phyloP scores from a whole-genome alignment of 169 alveolate species.

The Plasmodium gallinaceum region DNA sequence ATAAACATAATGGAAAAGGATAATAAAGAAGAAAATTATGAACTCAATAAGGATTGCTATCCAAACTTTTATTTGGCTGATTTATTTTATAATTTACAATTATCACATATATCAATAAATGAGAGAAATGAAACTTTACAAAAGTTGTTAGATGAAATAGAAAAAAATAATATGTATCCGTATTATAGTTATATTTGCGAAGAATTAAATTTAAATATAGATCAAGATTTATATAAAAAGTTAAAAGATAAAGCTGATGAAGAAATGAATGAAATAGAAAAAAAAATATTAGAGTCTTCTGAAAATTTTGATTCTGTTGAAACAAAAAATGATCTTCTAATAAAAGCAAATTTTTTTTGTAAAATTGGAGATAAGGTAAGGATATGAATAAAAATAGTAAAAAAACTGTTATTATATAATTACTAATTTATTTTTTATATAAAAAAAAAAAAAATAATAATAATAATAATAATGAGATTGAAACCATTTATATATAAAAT shows the following conservation, averaged over 20 bases:
- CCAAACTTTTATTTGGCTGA: slow-evolving; percentile 65
- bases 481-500: no score
- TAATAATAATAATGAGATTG: no score
- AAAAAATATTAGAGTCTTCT: slow-evolving; percentile 90
- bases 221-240: slow-evolving; percentile 73
- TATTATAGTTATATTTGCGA: slow-evolving; percentile 79
- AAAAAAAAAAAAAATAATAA: no score
- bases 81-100: slow-evolving; percentile 52
- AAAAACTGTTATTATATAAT: no score
- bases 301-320: slow-evolving; percentile 93
- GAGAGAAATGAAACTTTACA: slow-evolving; percentile 49
- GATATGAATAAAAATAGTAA: background rate
- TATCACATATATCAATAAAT: slow-evolving; percentile 41
- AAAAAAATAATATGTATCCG: slow-evolving; percentile 80
- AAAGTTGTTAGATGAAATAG: slow-evolving; percentile 45
- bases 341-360: slow-evolving; percentile 90
- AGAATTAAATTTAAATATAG: slow-evolving; percentile 78
- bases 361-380: slow-evolving; percentile 87
- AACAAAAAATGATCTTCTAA: slow-evolving; percentile 92
- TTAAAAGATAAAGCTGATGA: slow-evolving; percentile 79
- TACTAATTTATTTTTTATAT: no score
- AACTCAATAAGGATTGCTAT: slow-evolving; percentile 49
- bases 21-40: slow-evolving; percentile 41
- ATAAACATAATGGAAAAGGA: slow-evolving; percentile 25
- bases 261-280: slow-evolving; percentile 86